Conservation (phyloP, 1,284 basidiomycete species). For the Fereydounia khargensis region DNA sequence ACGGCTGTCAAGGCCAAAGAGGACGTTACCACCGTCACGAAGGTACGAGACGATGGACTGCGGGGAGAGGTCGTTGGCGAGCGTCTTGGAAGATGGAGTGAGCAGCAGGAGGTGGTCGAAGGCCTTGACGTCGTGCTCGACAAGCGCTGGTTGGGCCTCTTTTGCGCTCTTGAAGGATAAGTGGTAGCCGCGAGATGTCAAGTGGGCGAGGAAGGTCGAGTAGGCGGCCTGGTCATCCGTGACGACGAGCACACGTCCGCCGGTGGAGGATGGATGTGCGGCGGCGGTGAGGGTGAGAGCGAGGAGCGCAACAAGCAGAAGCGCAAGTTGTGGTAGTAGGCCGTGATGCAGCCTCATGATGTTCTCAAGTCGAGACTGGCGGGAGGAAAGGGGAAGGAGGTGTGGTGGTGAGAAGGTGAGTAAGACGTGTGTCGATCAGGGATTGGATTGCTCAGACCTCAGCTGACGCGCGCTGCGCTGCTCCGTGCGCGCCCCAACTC, state of each 20-base stretch:
- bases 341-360: no score
- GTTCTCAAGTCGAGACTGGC: no score
- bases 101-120: constrained; percentile 51
- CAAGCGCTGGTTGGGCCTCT: constrained; percentile 22
- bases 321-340: no score
- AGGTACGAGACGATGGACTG: constrained; percentile 76
- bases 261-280: constrained; percentile 42
- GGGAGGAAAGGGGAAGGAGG: no score
- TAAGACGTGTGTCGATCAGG: no score
- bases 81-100: constrained; percentile 59
- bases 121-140: constrained; percentile 36
- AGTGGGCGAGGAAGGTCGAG: constrained; percentile 20
- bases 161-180: constrained; percentile 27
- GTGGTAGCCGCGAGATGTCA: constrained; percentile 31
- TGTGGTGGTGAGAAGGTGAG: no score
- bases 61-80: constrained; percentile 75
- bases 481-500: no score
- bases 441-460: no score
- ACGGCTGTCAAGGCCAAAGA: constrained; percentile 73
- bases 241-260: constrained; percentile 46
- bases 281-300: no score
- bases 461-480: no score
- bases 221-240: constrained; percentile 21
- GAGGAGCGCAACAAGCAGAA: no score
- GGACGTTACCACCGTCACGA: constrained; percentile 70